A percentile compares a stretch with the other conserved stretches of the same genome.
Evolutionary conservation across 2,329 filamentous ascomycete genomes (phyloP).

Genomic region (Cucurbitaria berberidis): DNA sequence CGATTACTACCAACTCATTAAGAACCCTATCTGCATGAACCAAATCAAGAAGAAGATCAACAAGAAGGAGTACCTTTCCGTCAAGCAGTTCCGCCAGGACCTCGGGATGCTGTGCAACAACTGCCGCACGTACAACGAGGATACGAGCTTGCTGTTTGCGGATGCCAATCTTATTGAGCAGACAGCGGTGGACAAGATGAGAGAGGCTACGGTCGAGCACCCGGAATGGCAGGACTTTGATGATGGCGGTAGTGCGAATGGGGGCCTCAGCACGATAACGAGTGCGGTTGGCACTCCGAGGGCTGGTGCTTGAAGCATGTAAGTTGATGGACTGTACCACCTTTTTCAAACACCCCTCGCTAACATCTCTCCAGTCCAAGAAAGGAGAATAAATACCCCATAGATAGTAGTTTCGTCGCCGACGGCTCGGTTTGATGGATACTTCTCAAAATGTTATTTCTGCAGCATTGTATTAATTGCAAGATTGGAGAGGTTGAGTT

Average conservation of each 20-base stretch:
- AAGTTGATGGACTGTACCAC: not conserved
- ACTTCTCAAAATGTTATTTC: not conserved
- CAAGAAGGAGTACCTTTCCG: conserved; percentile 85
- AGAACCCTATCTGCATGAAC: conserved; percentile 93
- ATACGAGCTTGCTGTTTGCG: conserved; percentile 86
- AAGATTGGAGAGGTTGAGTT: not conserved
- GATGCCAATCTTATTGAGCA: conserved; percentile 90
- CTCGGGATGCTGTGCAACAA: conserved; percentile 86
- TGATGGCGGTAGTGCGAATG: conserved; percentile 56
- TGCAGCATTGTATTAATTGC: not conserved
- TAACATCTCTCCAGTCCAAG: not conserved
- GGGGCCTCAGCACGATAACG: conserved; percentile 50
- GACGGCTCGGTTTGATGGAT: not conserved
- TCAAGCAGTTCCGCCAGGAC: conserved; percentile 82
- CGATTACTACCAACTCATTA: conserved; percentile 94
- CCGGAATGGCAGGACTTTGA: conserved; percentile 66
- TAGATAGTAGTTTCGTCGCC: not conserved
- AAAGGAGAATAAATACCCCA: not conserved
- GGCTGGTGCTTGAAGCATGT: conserved; percentile 20
- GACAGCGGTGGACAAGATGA: conserved; percentile 60
- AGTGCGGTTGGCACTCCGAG: conserved; percentile 43
- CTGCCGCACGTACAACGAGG: conserved; percentile 95
- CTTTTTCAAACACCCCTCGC: not conserved
- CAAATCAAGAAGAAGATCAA: conserved; percentile 95
- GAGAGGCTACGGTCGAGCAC: conserved; percentile 60